A percentile compares a stretch with the other conserved stretches of the same genome.
phyloP scores from a whole-genome alignment of 2,329 filamentous ascomycete species.

The Fusarium proliferatum region DNA sequence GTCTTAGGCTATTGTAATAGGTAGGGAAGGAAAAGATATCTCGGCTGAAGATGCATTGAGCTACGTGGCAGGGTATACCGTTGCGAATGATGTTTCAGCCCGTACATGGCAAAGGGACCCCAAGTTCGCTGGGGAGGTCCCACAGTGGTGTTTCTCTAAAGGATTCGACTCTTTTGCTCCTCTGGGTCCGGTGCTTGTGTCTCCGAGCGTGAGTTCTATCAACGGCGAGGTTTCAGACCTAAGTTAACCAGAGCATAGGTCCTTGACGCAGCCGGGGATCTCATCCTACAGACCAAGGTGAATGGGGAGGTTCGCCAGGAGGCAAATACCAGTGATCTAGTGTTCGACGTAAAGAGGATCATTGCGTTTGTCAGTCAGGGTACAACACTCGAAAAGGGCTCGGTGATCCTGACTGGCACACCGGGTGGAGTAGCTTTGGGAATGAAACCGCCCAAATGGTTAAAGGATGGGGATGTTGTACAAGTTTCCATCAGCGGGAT shows the following conservation, averaged over 20 bases:
- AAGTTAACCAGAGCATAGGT: neutral
- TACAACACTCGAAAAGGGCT: slow-evolving; percentile 13
- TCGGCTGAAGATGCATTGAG: slow-evolving; percentile 6
- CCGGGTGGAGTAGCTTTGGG: slow-evolving; percentile 18
- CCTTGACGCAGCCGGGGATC: slow-evolving; percentile 1
- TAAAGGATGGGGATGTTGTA: slow-evolving; percentile 15
- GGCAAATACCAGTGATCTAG: slow-evolving; percentile 4
- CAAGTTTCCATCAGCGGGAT: slow-evolving; percentile 17
- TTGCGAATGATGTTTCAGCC: slow-evolving; percentile 19
- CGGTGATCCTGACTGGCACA: slow-evolving; percentile 21
- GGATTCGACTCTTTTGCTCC: slow-evolving; percentile 23
- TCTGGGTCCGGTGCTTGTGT: slow-evolving; percentile 10
- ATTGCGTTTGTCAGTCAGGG: slow-evolving; percentile 14
- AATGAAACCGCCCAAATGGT: slow-evolving; percentile 13
- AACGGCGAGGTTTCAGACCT: neutral
- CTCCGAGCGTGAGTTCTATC: neutral
- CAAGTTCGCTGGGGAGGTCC: slow-evolving; percentile 2
- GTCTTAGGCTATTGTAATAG: slow-evolving; percentile 10
- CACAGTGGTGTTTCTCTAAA: slow-evolving; percentile 25
- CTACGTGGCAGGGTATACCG: slow-evolving; percentile 14
- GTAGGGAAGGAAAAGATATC: slow-evolving; percentile 16
- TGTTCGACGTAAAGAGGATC: slow-evolving; percentile 7
- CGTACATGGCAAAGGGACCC: slow-evolving; percentile 15
- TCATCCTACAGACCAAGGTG: slow-evolving; percentile 10
- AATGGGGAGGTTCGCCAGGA: slow-evolving; percentile 22